Evolutionary conservation across 371 early-diverging fungal species (phyloP).

Genomic region (Zopfochytrium polystomum): DNA sequence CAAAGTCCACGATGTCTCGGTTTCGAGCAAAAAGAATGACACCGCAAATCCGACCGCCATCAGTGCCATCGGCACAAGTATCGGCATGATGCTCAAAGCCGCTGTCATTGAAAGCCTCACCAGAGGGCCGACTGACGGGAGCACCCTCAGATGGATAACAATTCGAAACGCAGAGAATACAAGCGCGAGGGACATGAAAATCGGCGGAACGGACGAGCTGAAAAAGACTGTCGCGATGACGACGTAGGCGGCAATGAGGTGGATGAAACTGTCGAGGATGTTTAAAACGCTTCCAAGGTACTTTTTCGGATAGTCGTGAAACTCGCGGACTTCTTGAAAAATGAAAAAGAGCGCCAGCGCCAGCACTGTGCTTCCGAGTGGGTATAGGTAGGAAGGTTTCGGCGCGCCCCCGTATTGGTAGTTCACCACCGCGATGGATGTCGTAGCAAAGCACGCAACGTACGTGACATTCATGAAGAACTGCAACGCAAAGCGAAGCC

Average conservation of each 20-base stretch:
- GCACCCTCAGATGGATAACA: slow-evolving; percentile 33
- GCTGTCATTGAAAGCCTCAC: slow-evolving; percentile 35
- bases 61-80: slow-evolving; percentile 33
- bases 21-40: slow-evolving; percentile 29
- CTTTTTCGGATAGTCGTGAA: slow-evolving; percentile 27
- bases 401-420: not conserved
- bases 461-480: slow-evolving; percentile 18
- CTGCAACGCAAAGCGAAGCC: slow-evolving; percentile 35
- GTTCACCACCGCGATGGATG: slow-evolving; percentile 12
- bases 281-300: slow-evolving; percentile 33
- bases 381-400: not conserved
- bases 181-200: slow-evolving; percentile 37
- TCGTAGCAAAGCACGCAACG: slow-evolving; percentile 23
- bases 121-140: slow-evolving; percentile 39
- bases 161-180: slow-evolving; percentile 27
- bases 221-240: slow-evolving; percentile 25
- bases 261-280: slow-evolving; percentile 33
- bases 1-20: slow-evolving; percentile 10
- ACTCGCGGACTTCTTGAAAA: slow-evolving; percentile 35
- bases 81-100: slow-evolving; percentile 31
- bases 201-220: slow-evolving; percentile 25
- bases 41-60: slow-evolving; percentile 32
- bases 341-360: slow-evolving; percentile 28
- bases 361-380: slow-evolving; percentile 16
- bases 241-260: slow-evolving; percentile 23